A percentile compares a stretch with the other conserved stretches of the same genome.
phyloP scores from a whole-genome alignment of 1,139 yeast genomes.

The Wickerhamomyces sp. region DNA sequence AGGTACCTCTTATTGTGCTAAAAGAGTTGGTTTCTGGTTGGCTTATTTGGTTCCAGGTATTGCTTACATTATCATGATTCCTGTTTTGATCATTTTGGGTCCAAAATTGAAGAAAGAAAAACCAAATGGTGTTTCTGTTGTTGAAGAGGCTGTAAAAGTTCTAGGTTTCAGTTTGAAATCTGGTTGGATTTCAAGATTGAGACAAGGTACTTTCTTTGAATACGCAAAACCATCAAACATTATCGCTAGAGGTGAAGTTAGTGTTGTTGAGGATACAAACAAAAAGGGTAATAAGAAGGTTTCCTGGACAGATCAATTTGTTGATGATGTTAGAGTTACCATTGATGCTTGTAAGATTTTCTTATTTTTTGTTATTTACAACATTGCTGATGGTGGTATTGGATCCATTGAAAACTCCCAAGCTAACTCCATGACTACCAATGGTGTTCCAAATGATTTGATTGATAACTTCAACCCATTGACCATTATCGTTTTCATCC shows the following conservation, averaged over 20 bases:
- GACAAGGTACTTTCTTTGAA: conserved; percentile 42
- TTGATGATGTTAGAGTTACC: conserved; percentile 55
- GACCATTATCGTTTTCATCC: conserved; percentile 59
- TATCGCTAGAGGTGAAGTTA: conserved; percentile 14
- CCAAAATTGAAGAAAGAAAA: conserved; percentile 33
- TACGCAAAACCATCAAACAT: conserved; percentile 49
- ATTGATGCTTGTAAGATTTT: conserved; percentile 57
- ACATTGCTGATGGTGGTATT: conserved; percentile 62
- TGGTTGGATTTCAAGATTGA: conserved; percentile 36
- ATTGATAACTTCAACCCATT: conserved; percentile 65
- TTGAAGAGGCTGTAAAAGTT: conserved; percentile 40
- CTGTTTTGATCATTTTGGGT: conserved; percentile 36
- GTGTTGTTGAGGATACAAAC: conserved; percentile 16
- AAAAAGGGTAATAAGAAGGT: conserved; percentile 32
- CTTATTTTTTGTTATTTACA: conserved; percentile 56
- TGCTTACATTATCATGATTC: conserved; percentile 44
- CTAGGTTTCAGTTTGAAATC: conserved; percentile 34
- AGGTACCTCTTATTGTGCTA: conserved; percentile 71
- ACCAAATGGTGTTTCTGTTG: conserved; percentile 44
- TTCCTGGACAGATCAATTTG: conserved; percentile 47
- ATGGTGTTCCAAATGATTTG: conserved; percentile 70
- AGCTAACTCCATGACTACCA: conserved; percentile 59
- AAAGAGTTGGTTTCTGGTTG: conserved; percentile 70
- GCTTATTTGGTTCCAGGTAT: conserved; percentile 60
- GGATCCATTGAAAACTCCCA: conserved; percentile 60